Base-by-base conservation (phyloP, 495 filamentous ascomycete genomes). In the Aspergillus haitiensis region DNA sequence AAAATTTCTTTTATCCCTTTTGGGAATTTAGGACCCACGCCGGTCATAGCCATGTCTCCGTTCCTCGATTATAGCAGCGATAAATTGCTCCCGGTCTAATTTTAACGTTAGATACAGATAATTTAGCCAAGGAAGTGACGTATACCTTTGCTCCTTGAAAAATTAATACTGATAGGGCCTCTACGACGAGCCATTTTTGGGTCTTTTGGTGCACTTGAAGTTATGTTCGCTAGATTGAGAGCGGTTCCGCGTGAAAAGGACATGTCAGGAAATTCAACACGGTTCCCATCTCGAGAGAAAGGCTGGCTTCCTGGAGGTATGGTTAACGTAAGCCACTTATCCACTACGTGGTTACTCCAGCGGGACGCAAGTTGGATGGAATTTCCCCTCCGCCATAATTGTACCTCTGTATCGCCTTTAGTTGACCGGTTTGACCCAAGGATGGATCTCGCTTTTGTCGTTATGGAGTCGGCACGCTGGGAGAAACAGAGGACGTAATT, bases 241-340 rank as follows among this genome's bases (percentile, higher is more conserved):
- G 65, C 58, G 6, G 57, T 70, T 8, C 75, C 75, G 32, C 72
- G 58, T 11, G 59, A 55, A 50, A 64, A 74, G n/a, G 58, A 55
- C 13, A 59, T 32, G 3, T 50, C 54, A 6, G 64, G 64, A 46
- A 78, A 64, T 15, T 53, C 67, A 10, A 72, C 63, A 1, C 66
- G 67, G 21, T 63, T 72, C 27, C 60, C 61, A 9, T 73, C 70
- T 13, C 66, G 67, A 32, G 40, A 35, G 36, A 18, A 47, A 34
- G n/a, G 58, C 66, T 12, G 51, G 35, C 49, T 55, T 12, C 49
- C 52, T 9, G 60, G 21, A 6, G 57, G 56, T n/a, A 66, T 42
- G 32, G 66, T 35, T 52, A 75, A 60, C 0, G 69, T 76, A 5
- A 76, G 51, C 75, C 75, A 76, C 51, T 60, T 72, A 37, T 78